Evolutionary conservation across 2,329 filamentous ascomycete genomes (phyloP), one percentile per base, ranked within the genome.

Genomic region (Leptosphaerulina australis): DNA sequence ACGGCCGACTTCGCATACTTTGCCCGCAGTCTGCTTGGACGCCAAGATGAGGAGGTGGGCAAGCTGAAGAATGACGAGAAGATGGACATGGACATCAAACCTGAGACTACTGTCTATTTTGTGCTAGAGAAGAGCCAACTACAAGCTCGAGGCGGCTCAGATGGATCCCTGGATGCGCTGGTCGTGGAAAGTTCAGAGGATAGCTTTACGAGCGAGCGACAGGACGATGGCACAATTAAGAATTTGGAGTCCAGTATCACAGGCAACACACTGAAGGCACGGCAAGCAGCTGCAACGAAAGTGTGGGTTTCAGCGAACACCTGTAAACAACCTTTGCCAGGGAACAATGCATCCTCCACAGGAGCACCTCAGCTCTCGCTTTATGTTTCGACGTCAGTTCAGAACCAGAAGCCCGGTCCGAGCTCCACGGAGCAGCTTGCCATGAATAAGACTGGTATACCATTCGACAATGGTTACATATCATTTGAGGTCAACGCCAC

Each of bases 241-340:
- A 26, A 39, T n/a, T 33, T 34, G 3, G 48, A 40, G 14, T 14
- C 30, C 24, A 50, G 41, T 3, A 44, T 53, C n/a, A 17, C 35
- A 11, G 56, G 33, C 18, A 48, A 48, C 5, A 47, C 44, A 24
- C 6, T 65, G 44, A 46, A 50, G 20, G 67, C 62, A 37, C 60
- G 67, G 18, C 69, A 72, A 31, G 2, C 30, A 10, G 44, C 62
- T 22, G 64, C 67, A 18, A 67, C 73, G 18, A 71, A 72, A 12
- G 77, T 97, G 3, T 97, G 88, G 71, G 81, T 99, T 44, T 91
- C 91, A 2, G 85, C 91, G 33, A 97, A 91, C 59, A 92, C 90
- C 1, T 99, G 94, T 72, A 73, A 83, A 20, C 91, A 95, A 63
- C 94, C 93, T 10, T 69, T 74, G 15, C 77, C 80, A 30, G 82